Percentiles rank a stretch among this genome's conserved stretches.
Evolutionary conservation across 2,329 filamentous ascomycete genomes (phyloP).

Genomic region (Kalaharituber pfeilii): DNA sequence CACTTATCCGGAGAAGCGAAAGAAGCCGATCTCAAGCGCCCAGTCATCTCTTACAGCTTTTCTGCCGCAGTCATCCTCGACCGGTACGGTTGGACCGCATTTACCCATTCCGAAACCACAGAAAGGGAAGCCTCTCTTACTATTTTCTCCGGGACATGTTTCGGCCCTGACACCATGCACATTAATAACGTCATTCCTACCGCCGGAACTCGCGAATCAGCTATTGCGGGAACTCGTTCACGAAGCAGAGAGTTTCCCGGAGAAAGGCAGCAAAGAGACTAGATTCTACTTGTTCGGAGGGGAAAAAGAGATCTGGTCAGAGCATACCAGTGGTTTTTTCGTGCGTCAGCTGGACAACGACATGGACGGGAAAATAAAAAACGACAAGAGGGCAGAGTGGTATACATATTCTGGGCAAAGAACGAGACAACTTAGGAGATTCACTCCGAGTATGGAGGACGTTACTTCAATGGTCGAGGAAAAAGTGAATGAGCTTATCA

Average conservation of each 20-base stretch:
- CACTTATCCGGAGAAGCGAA: not conserved
- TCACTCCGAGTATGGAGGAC: conserved; percentile 54
- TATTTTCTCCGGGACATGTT: conserved; percentile 68
- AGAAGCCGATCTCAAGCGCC: conserved; percentile 5
- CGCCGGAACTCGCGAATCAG: conserved; percentile 49
- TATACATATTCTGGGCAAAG: not conserved
- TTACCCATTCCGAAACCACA: conserved; percentile 26
- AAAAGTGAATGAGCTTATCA: conserved; percentile 62
- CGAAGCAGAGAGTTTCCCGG: conserved; percentile 60
- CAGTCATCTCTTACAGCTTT: conserved; percentile 19
- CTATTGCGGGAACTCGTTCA: conserved; percentile 58
- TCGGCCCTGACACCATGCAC: conserved; percentile 74
- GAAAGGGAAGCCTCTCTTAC: conserved; percentile 65
- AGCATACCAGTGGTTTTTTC: not conserved
- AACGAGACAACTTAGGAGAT: conserved; percentile 38
- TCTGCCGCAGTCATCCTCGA: conserved; percentile 1
- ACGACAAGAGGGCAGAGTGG: not conserved
- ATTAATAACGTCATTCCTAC: conserved; percentile 80
- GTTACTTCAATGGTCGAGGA: conserved; percentile 54
- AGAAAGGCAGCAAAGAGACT: conserved; percentile 25
- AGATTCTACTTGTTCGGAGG: not conserved
- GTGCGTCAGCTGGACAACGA: not conserved
- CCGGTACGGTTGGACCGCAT: conserved; percentile 25
- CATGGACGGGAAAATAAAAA: not conserved
- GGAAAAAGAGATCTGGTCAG: not conserved